Percentiles rank a stretch among this genome's conserved stretches.
Conservation (phyloP, 2,329 filamentous ascomycete genomes). For the Monosporascus sp. region DNA sequence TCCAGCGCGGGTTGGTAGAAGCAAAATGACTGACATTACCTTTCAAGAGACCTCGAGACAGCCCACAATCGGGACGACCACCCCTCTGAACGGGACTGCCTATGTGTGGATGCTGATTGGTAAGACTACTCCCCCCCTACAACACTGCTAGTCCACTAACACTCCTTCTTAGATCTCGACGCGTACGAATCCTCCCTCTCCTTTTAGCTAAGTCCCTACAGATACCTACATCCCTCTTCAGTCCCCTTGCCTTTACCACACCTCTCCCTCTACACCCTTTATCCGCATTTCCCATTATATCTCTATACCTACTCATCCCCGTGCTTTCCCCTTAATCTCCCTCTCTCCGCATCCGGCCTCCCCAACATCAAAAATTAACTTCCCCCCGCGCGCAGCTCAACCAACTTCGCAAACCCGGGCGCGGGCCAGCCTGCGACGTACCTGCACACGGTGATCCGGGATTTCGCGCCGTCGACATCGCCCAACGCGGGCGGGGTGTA, state of each 20-base stretch:
- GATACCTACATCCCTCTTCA: no score
- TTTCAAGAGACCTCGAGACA: slow-evolving; percentile 18
- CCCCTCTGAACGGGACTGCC: slow-evolving; percentile 12
- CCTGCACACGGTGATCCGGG: slow-evolving; percentile 25
- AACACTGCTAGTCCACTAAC: no score
- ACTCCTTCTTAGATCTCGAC: slow-evolving; percentile 17
- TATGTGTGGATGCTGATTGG: slow-evolving; percentile 26
- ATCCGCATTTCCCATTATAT: no score
- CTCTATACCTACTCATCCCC: no score
- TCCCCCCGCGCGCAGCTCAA: slow-evolving; percentile 5
- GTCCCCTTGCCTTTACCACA: no score
- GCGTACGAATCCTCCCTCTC: slow-evolving; percentile 13
- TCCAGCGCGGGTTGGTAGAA: not conserved
- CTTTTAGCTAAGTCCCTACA: not conserved
- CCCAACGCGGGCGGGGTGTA: slow-evolving; percentile 14
- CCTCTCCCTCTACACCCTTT: no score
- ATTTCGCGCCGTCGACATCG: slow-evolving; percentile 21
- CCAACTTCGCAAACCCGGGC: slow-evolving; percentile 22
- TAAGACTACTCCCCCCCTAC: not conserved
- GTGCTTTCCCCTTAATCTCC: no score
- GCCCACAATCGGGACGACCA: slow-evolving; percentile 21
- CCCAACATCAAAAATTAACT: no score
- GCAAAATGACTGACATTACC: not conserved
- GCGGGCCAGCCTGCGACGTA: slow-evolving; percentile 20
- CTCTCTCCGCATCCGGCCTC: not conserved